A percentile compares a stretch with the other conserved stretches of the same genome.
Conservation (phyloP, 805 yeast species). For the Cyberlindnera petersonii region DNA sequence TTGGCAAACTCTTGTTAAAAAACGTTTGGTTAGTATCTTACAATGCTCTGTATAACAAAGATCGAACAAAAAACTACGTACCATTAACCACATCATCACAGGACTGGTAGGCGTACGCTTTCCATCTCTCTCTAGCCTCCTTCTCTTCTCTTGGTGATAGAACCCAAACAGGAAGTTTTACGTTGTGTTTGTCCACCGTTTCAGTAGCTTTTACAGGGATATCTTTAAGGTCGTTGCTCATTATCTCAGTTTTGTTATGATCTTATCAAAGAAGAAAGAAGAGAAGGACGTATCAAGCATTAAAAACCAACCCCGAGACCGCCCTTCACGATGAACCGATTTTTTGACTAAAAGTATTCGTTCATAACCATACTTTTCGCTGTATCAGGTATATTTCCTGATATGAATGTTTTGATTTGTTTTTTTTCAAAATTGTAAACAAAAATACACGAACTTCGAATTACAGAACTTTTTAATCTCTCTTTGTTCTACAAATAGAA, state of each 20-base stretch:
- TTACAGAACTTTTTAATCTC: no score
- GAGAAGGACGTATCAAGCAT: no score
- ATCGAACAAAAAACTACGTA: no score
- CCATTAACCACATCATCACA: constrained; percentile 70
- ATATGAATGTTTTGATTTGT: not conserved
- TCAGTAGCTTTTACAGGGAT: not conserved
- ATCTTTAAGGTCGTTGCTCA: no score
- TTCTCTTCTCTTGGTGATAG: constrained; percentile 74
- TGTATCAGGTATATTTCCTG: not conserved
- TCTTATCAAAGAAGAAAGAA: no score
- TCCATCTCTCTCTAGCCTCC: constrained; percentile 67
- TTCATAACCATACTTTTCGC: constrained; percentile 2
- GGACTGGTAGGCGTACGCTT: constrained; percentile 55
- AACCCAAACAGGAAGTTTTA: constrained; percentile 65
- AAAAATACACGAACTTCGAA: not conserved
- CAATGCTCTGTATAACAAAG: no score
- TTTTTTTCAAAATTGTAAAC: constrained; percentile 1
- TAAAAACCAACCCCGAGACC: no score
- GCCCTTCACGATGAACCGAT: constrained; percentile 1
- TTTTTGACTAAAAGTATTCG: not conserved
- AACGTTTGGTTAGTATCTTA: no score
- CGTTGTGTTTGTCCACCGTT: constrained; percentile 27
- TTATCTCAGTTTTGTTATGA: no score
- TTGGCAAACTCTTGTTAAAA: constrained; percentile 56
- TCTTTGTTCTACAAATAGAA: no score